Evolutionary conservation across 176 grass and related monocot genomes (phyloP).

Genomic region (Aegilops speltoides): DNA sequence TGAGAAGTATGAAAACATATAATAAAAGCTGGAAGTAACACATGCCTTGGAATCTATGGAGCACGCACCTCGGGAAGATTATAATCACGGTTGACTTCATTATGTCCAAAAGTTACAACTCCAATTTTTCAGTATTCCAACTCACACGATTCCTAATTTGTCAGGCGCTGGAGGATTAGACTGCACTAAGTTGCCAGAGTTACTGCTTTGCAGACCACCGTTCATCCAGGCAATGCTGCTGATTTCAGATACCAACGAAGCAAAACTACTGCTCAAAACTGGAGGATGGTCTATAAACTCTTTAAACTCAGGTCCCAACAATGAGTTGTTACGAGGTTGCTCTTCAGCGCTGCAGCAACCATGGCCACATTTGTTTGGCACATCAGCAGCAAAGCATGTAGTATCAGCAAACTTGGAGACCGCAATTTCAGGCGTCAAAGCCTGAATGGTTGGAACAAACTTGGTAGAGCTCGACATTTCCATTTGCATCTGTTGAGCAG

Average conservation of each 20-base stretch:
- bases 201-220: constrained; percentile 65
- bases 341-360: constrained; percentile 57
- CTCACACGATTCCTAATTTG: constrained; percentile 28
- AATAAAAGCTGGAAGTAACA: background rate
- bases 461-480: constrained; percentile 28
- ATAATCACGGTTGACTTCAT: constrained; percentile 16
- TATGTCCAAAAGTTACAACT: background rate
- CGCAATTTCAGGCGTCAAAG: constrained; percentile 36
- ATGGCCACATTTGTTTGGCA: constrained; percentile 80
- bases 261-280: constrained; percentile 64
- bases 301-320: constrained; percentile 92
- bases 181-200: constrained; percentile 46
- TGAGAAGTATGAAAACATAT: constrained; percentile 13
- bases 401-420: constrained; percentile 51
- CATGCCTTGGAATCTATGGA: background rate
- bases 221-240: constrained; percentile 99
- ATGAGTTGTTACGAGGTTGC: constrained; percentile 34
- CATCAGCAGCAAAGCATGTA: constrained; percentile 44
- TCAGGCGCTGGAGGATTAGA: constrained; percentile 38
- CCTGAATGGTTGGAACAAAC: constrained; percentile 23
- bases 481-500: constrained; percentile 24
- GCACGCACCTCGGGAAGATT: background rate
- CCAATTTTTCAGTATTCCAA: constrained; percentile 23
- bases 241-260: constrained; percentile 77
- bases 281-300: constrained; percentile 79